These are phyloP conservation scores for Aspergillus incahuasiensis DNA, from an alignment of 495 filamentous ascomycete species.

Conservation along the genomic window DNA sequence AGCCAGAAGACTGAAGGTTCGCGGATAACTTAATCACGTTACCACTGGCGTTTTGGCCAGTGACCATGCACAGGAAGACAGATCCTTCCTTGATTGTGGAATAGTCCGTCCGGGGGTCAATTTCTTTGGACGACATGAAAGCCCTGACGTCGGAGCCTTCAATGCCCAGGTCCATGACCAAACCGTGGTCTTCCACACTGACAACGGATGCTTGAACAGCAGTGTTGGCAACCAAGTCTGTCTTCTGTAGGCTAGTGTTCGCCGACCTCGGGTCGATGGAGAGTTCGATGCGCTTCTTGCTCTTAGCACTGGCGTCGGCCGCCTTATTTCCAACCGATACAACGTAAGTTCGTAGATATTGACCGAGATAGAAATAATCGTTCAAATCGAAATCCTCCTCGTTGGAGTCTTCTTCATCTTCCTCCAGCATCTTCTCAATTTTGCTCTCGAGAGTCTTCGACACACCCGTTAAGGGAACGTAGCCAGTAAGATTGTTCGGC, in stretches of 20 bases:
- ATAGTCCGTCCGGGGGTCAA: slow-evolving; percentile 55
- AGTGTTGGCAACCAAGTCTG: slow-evolving; percentile 64
- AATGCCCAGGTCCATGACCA: slow-evolving; percentile 88
- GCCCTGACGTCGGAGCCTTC: slow-evolving; percentile 61
- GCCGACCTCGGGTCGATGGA: slow-evolving; percentile 69
- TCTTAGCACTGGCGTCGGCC: slow-evolving; percentile 58
- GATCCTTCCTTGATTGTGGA: slow-evolving; percentile 68
- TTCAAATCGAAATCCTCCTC: slow-evolving; percentile 63
- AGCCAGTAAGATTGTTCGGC: slow-evolving; percentile 88
- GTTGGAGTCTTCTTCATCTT: slow-evolving; percentile 52
- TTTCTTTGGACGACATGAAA: slow-evolving; percentile 86
- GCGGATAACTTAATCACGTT: slow-evolving; percentile 85
- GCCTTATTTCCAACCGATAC: slow-evolving; percentile 56
- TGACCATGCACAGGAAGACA: slow-evolving; percentile 78
- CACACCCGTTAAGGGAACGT: slow-evolving; percentile 83
- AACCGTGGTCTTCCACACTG: slow-evolving; percentile 91
- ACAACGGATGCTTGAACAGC: slow-evolving; percentile 81
- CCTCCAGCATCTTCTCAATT: slow-evolving; percentile 58
- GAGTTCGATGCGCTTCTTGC: slow-evolving; percentile 77
- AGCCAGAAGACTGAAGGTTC: slow-evolving; percentile 58
- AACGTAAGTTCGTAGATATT: slow-evolving; percentile 85
- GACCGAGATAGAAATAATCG: slow-evolving; percentile 71
- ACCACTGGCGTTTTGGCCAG: slow-evolving; percentile 67
- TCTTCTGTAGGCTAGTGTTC: slow-evolving; percentile 66
- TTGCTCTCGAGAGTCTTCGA: slow-evolving; percentile 67